These are phyloP conservation scores for Aspergillus sp. DNA, from an alignment of 2,329 filamentous ascomycete genomes.

Conservation along the genomic window DNA sequence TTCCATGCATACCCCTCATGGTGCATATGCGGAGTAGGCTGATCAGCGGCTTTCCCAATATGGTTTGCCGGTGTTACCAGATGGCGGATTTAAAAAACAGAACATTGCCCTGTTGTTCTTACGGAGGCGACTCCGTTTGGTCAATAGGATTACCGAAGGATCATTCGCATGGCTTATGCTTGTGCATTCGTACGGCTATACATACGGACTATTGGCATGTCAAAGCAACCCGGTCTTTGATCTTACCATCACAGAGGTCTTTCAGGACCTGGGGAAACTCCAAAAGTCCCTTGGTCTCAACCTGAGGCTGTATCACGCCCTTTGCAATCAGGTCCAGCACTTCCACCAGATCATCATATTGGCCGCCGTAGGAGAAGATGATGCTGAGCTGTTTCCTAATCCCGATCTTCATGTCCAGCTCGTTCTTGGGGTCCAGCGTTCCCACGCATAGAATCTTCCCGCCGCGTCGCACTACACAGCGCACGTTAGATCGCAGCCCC, in stretches of 20 bases:
- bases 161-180: not conserved
- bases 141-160: not conserved
- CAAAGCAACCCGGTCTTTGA: slow-evolving; percentile 24
- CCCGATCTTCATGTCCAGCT: slow-evolving; percentile 44
- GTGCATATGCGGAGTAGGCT: not conserved
- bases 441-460: slow-evolving; percentile 39
- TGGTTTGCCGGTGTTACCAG: slow-evolving; percentile 1
- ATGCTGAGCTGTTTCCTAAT: slow-evolving; percentile 42
- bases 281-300: slow-evolving; percentile 29
- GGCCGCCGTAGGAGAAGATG: slow-evolving; percentile 46
- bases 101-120: too few relatives aligned
- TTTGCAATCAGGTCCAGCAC: slow-evolving; percentile 30
- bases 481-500: too few relatives aligned
- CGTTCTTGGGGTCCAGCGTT: slow-evolving; percentile 39
- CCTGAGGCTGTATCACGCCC: slow-evolving; percentile 33
- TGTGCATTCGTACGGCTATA: not conserved
- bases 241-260: slow-evolving; percentile 34
- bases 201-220: not conserved
- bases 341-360: slow-evolving; percentile 33
- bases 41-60: not conserved
- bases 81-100: too few relatives aligned
- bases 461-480: slow-evolving; percentile 29
- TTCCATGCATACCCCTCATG: not conserved
- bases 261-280: slow-evolving; percentile 34
- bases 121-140: too few relatives aligned